These are phyloP conservation scores for Areca catechu DNA, from an alignment of 176 grass and related monocot species.

Conservation along the genomic window DNA sequence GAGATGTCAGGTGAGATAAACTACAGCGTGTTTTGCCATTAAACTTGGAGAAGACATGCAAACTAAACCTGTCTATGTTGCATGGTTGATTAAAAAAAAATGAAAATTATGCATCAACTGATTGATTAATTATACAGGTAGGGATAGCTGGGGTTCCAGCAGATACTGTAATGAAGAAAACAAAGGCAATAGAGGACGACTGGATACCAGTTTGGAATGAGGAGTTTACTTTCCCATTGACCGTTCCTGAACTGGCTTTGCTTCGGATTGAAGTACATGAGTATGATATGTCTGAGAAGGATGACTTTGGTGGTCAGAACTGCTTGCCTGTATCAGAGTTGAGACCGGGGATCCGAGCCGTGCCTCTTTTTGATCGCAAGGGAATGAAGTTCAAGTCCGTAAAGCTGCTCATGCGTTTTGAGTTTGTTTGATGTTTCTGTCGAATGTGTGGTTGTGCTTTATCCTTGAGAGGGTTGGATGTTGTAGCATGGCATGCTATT, in stretches of 20 bases:
- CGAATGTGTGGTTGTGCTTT: neutral
- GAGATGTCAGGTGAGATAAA: no score
- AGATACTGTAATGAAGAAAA: constrained; percentile 74
- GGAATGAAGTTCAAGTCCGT: constrained; percentile 46
- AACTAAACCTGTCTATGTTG: no score
- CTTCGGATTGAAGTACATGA: constrained; percentile 81
- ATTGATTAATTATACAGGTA: constrained; percentile 34
- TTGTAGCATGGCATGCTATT: no score
- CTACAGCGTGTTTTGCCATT: no score
- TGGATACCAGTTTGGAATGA: constrained; percentile 81
- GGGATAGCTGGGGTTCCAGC: constrained; percentile 72
- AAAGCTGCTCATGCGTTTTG: constrained; percentile 81
- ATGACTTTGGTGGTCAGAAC: constrained; percentile 80
- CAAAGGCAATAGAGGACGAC: constrained; percentile 74
- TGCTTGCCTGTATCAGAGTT: constrained; percentile 72
- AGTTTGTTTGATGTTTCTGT: constrained; percentile 29
- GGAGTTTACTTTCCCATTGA: constrained; percentile 55
- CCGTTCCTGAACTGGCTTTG: constrained; percentile 67
- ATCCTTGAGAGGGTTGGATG: neutral
- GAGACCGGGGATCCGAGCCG: constrained; percentile 62
- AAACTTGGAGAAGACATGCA: no score
- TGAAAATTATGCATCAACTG: no score
- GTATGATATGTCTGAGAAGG: constrained; percentile 96
- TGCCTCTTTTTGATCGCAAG: constrained; percentile 53
- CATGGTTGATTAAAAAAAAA: no score